A percentile compares a stretch with the other conserved stretches of the same genome.
These are phyloP conservation scores for Naganishia randhawae DNA, from an alignment of 768 basidiomycete genomes.

Conservation along the genomic window DNA sequence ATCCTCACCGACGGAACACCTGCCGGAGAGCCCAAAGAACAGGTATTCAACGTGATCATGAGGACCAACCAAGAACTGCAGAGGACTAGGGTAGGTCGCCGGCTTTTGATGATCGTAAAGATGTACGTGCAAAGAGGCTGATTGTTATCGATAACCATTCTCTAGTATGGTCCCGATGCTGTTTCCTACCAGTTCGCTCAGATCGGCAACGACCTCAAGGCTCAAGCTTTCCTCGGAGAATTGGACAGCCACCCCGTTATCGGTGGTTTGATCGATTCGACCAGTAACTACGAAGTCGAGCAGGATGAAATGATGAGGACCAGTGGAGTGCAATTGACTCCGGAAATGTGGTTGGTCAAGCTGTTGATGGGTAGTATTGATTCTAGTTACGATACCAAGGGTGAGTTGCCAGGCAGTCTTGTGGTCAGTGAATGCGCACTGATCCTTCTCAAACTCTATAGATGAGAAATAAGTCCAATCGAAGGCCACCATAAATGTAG, in stretches of 20 bases:
- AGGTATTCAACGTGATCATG: slow-evolving; percentile 44
- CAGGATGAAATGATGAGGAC: slow-evolving; percentile 47
- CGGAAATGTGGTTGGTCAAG: slow-evolving; percentile 51
- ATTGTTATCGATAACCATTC: background rate
- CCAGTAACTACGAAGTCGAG: slow-evolving; percentile 44
- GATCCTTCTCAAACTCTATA: background rate
- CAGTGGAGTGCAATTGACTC: slow-evolving; percentile 38
- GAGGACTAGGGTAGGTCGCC: slow-evolving; percentile 39
- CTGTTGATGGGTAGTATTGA: slow-evolving; percentile 24
- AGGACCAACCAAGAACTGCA: slow-evolving; percentile 42
- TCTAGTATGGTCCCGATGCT: slow-evolving; percentile 46
- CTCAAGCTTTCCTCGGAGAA: slow-evolving; percentile 49
- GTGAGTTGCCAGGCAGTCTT: slow-evolving; percentile 25
- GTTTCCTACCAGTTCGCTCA: slow-evolving; percentile 49
- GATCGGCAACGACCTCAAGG: slow-evolving; percentile 51
- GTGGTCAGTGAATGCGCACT: background rate
- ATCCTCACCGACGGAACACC: slow-evolving; percentile 44
- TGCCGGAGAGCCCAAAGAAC: slow-evolving; percentile 25
- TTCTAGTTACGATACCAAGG: slow-evolving; percentile 39
- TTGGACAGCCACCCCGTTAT: slow-evolving; percentile 51
- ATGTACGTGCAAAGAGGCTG: background rate
- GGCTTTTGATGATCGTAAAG: background rate
- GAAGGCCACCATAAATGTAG: background rate
- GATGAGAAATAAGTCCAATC: background rate
- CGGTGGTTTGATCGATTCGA: slow-evolving; percentile 51